phyloP scores from a whole-genome alignment of 2,329 filamentous ascomycete species.

The Corynespora cassiicola region DNA sequence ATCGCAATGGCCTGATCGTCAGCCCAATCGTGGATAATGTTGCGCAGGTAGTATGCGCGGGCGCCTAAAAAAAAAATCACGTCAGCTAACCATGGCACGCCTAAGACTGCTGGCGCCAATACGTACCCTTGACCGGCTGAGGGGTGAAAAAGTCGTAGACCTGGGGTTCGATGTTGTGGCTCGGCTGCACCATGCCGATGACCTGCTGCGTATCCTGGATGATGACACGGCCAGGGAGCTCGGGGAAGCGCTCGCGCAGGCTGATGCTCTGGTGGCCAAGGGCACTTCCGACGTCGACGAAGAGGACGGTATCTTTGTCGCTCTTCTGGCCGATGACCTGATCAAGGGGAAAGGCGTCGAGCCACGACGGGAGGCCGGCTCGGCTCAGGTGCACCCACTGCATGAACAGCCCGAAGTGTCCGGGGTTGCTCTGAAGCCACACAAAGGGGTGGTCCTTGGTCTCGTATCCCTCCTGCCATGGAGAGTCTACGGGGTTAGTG shows the following conservation, averaged over 20 bases:
- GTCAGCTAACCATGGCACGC: not conserved
- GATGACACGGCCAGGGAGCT: slow-evolving; percentile 43
- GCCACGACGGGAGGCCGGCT: not conserved
- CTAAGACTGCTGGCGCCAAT: not conserved
- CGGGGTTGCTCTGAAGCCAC: slow-evolving; percentile 1
- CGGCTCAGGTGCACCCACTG: slow-evolving; percentile 3
- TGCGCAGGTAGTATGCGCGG: slow-evolving; percentile 47
- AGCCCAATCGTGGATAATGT: slow-evolving; percentile 49
- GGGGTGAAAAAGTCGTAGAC: slow-evolving; percentile 32
- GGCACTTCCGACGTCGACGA: slow-evolving; percentile 52
- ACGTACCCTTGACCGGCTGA: slow-evolving; percentile 31
- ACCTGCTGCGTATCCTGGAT: slow-evolving; percentile 48
- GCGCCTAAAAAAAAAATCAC: slow-evolving; percentile 26
- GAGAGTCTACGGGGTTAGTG: not conserved
- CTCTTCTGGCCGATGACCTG: not conserved
- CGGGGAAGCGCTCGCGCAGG: slow-evolving; percentile 39
- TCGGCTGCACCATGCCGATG: slow-evolving; percentile 26
- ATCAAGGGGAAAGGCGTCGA: slow-evolving; percentile 2
- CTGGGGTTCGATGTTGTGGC: slow-evolving; percentile 35
- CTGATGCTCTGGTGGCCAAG: slow-evolving; percentile 46
- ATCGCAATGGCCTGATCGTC: slow-evolving; percentile 43
- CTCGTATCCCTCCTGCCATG: slow-evolving; percentile 2
- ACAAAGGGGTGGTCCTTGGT: slow-evolving; percentile 2
- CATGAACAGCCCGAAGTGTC: slow-evolving; percentile 3
- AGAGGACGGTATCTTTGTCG: slow-evolving; percentile 20